Base-by-base conservation (phyloP, 192 early-diverging fungal species). In the Funneliformis geosporum region DNA sequence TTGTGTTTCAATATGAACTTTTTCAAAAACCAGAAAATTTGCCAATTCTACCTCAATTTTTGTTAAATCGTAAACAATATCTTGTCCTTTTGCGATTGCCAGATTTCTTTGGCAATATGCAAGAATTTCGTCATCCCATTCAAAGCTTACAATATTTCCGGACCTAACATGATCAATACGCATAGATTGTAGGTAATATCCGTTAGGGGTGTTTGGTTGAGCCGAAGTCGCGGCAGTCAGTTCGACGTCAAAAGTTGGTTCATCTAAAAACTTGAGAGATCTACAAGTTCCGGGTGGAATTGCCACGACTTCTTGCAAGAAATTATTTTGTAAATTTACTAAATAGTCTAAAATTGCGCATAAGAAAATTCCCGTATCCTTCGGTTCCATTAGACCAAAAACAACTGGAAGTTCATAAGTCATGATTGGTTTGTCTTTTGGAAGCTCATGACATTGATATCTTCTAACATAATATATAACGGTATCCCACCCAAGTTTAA, bases 381-480 rank as follows among this genome's bases (percentile, higher is more conserved):
- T 47, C 11, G 12, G 47, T 5, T 69, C 66, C 1, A 79, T 16
- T 18, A 79, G 16, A 59, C 69, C 79, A 23, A 65, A 73, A 25
- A 43, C n/a, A 40, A 80, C 14, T 10, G 71, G 74, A 9, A 28
- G 33, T 27, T 66, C 23, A 25, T 38, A 8, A 61, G 7, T 10
- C 12, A 80, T 80, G 4, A 6, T 6, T 25, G 79, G 72, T 44
- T 55, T 76, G 1, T 55, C 10, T 16, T 16, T 23, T n/a, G 60
- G 60, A 33, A 80, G 42, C 4, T 75, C 79, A 44, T 80, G 79
- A 62, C 79, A 80, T 65, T 80, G 79, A 66, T 77, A 80, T 64
- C 47, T 33, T 8, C 76, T 50, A 3, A 80, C 62, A 9, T 38
- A 16, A 39, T 28, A 11, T 5, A 60, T 76, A 16, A 80, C 39